Evolutionary conservation across 1,284 basidiomycete species (phyloP).

Genomic region (Ceratobasidium sp.): DNA sequence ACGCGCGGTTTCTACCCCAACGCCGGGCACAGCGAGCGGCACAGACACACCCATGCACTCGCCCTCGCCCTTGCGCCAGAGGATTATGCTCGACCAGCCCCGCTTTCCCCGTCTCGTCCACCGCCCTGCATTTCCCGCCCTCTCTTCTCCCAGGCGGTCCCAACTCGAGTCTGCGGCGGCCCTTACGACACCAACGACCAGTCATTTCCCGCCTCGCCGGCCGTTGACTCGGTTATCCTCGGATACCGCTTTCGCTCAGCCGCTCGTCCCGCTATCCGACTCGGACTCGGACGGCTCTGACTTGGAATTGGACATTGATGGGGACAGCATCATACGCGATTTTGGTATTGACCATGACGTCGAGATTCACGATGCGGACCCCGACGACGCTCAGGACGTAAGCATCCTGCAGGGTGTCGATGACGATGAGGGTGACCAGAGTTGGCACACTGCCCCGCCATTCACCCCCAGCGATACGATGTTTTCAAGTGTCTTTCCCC

Average conservation of each 20-base stretch:
- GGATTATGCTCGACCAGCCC: constrained; percentile 33
- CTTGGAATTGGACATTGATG: constrained; percentile 34
- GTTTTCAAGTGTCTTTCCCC: not conserved
- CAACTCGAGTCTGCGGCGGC: constrained; percentile 27
- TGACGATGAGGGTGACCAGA: constrained; percentile 29
- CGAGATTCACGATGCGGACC: constrained; percentile 38
- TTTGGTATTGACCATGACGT: constrained; percentile 38
- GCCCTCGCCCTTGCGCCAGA: constrained; percentile 19
- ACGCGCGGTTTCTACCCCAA: constrained; percentile 30
- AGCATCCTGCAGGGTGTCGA: constrained; percentile 21
- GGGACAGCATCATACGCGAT: constrained; percentile 26
- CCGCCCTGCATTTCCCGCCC: constrained; percentile 23
- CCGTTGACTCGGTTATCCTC: constrained; percentile 34
- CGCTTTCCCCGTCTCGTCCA: constrained; percentile 37
- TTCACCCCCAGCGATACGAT: constrained; percentile 12
- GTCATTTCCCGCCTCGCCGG: constrained; percentile 7
- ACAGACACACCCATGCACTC: constrained; percentile 41
- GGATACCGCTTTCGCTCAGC: constrained; percentile 36
- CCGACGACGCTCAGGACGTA: constrained; percentile 27
- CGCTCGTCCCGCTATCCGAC: constrained; percentile 31
- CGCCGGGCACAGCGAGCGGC: constrained; percentile 16
- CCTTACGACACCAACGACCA: not conserved
- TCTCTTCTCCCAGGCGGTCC: constrained; percentile 23
- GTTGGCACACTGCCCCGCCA: constrained; percentile 38
- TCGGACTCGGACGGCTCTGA: constrained; percentile 37